Evolutionary conservation across 1,284 basidiomycete genomes (phyloP), one percentile per base, ranked within the genome.

Genomic region (Fistulinella cinereoalba): DNA sequence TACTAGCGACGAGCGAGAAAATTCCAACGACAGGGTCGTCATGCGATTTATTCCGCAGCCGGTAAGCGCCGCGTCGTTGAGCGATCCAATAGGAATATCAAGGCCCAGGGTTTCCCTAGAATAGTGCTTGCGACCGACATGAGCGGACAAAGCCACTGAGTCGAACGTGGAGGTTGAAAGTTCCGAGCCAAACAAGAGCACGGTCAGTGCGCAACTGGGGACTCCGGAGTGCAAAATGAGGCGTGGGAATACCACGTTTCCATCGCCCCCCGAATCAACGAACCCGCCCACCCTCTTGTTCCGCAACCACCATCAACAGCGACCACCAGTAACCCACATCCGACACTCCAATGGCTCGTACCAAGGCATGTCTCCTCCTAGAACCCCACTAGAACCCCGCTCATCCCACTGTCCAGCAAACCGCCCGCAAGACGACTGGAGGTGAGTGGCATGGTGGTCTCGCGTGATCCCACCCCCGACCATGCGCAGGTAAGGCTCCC

Each of bases 401-500:
- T 53, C 47, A 52, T 45, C 43, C 44, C 43, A 52, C 44, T 54
- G 41, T 38, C 56, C 63, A 87, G 85, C 84, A 88, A 88, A 88
- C 85, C 62, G 85, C 85, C 61, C 83, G 85, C 69, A 87, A 88
- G 76, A 88, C 85, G 45, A 88, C 85, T 49, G 86, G 86, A 83
- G 85, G 85, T 85, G 38, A 60, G 82, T 64, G 6, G 6, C 13
- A 8, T 34, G 21, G 9, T 43, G 7, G 9, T 12, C 33, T 45
- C 49, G 50, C 56, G 44, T 43, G 18, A 29, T 40, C 28, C 39
- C 22, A 18, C 36, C 39, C 24, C 45, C 37, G 2, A 47, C 24
- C 38, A 4, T 37, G 8, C 40, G 3, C 59, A 86, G 86, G 86
- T 65, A 89, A 90, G 71, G 87, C 86, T 50, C 86, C 87, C 52